These are phyloP conservation scores for Pulveroboletus sp. DNA, from an alignment of 768 basidiomycete genomes.

Conservation along the genomic window DNA sequence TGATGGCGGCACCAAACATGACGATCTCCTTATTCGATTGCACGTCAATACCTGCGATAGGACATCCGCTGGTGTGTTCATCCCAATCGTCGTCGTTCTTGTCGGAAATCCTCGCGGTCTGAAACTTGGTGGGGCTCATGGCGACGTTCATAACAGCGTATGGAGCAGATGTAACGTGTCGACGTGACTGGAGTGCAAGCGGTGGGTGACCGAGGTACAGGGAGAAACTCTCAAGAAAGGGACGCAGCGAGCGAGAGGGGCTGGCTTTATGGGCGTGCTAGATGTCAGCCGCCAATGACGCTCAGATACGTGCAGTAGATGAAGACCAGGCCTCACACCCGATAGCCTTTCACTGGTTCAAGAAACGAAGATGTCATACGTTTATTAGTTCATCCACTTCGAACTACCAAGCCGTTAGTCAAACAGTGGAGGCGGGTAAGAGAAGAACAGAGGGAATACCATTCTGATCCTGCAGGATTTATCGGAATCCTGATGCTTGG, in stretches of 20 bases:
- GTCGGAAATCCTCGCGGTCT: background rate
- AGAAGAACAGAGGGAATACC: background rate
- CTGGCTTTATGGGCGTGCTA: slow-evolving; percentile 1
- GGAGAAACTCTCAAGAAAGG: background rate
- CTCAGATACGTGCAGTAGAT: background rate
- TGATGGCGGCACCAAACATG: background rate
- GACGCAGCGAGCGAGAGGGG: too few relatives aligned
- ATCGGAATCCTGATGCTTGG: background rate
- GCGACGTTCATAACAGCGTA: background rate
- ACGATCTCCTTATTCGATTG: background rate
- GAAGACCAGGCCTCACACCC: background rate
- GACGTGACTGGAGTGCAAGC: background rate
- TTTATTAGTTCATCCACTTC: background rate
- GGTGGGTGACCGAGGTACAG: too few relatives aligned
- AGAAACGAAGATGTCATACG: background rate
- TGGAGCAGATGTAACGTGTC: background rate
- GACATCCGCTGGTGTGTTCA: background rate
- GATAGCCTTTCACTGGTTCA: background rate
- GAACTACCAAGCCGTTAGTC: background rate
- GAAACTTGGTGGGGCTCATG: background rate
- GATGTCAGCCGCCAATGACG: slow-evolving; percentile 9
- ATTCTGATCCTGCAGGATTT: background rate
- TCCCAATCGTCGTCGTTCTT: background rate
- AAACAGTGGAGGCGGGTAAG: background rate
- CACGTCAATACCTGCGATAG: background rate